Base-by-base conservation (phyloP, 1,284 basidiomycete genomes). In the Boletus hoseneyae region DNA sequence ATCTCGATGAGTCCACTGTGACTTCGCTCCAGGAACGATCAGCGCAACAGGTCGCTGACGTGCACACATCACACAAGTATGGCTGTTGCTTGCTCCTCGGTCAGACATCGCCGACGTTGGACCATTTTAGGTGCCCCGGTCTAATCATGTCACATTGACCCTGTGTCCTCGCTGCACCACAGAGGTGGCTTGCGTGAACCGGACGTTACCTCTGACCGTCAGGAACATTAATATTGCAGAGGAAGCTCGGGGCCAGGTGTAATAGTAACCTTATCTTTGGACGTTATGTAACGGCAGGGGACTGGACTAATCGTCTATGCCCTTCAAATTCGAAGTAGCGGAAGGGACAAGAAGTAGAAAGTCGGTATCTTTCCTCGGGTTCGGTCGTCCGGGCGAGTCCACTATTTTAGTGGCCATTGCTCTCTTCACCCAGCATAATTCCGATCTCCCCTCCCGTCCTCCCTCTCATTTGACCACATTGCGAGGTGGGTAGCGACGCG, bases 201-300 rank as follows among this genome's bases (percentile, higher is more conserved):
- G 11, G 12, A 33, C 16, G 32, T 56, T 29, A 16, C 39, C 41
- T 45, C 40, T 42, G 41, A 53, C 57, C 38, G 29, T 50, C 47
- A 42, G 52, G 40, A 27, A 47, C 48, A 7, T 53, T 44, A 11
- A 50, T 53, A 34, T 44, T 49, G 38, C 47, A 47, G 29, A 23
- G 45, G 59, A 59, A 50, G 47, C 36, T 33, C 48, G n/a, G 48
- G 44, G 15, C 33, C 45, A 45, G 30, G 48, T 50, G 51, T 61
- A 63, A 50, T 54, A 54, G 53, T 52, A 50, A 62, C 61, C 33
- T 50, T 65, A 57, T 62, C 61, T 54, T 42, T 49, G 46, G 47
- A 51, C 18, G 48, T 59, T 57, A 62, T 62, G 63, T 62, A 62
- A 65, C 53, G n/a, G 38, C 47, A 45, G 30, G 45, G n/a, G 43